Evolutionary conservation across 176 grass and related monocot genomes (phyloP), one percentile per base, ranked within the genome.

Genomic region (Tuctoria greenei): DNA sequence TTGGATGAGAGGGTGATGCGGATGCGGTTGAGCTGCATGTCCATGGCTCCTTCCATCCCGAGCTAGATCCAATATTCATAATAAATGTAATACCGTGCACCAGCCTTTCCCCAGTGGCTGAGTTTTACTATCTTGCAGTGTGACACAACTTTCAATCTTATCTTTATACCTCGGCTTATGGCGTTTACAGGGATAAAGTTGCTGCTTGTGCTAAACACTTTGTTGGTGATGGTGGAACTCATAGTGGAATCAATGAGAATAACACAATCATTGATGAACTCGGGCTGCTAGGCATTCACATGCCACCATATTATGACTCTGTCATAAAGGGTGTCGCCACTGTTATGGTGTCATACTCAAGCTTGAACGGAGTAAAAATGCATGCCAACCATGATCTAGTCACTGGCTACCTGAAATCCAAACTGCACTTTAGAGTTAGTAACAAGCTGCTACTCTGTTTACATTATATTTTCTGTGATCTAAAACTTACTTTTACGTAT

Each of bases 331-430:
- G 95, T 77, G 88, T 97, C 2, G 86, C 95, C 36, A 97, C 95
- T 54, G 68, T 97, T 77, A 97, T 97, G 95, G 91, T 97, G 17
- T 97, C 95, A 81, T 97, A 93, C 71, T 93, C 95, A 75, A 97
- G 95, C 63, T 79, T 92, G 88, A 97, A 97, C 83, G 91, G 95
- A 58, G 76, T 76, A 50, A 97, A 97, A 82, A 97, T 97, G 95
- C 91, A 97, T 81, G 88, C 86, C 40, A 93, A 97, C 72, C 61
- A 73, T 83, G 86, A 97, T 78, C 51, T 97, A 40, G 75, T 97
- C 50, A 93, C 95, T 79, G 79, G 71, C 31, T 97, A 93, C 70
- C 79, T 97, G 42, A 97, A 97, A 79, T 90, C 90, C 39, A 93
- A 80, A 76, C 84, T 97, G 11, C 83, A 55, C 66, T 97, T 97